Evolutionary conservation across 495 filamentous ascomycete species (phyloP), one percentile per base, ranked within the genome.

Genomic region (Chaetomium fimeti): DNA sequence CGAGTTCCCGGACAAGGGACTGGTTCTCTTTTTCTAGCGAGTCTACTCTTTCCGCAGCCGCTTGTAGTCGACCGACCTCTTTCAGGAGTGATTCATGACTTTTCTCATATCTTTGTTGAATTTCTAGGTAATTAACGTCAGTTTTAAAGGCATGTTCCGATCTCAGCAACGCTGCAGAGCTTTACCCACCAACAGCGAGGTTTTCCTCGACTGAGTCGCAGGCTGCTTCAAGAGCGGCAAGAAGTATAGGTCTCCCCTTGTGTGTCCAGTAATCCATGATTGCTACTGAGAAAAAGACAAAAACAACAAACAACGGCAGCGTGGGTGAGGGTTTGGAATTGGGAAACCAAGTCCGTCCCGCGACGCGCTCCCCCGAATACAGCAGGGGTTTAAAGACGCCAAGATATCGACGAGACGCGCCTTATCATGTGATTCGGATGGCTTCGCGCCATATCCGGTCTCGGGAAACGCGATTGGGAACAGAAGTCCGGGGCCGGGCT

Each of bases 241-340:
- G 66, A 22, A 83, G 67, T 52, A 71, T 71, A 51, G 74, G 73
- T 51, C 71, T 74, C 40, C 77, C 80, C 28, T 66, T 74, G 43
- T 59, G 58, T 40, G 75, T 65, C 79, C 78, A 81, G 57, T 65
- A 74, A 8, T 72, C 74, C 78, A 78, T 82, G 24, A 25, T 62
- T 8, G 3, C 16, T 0, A 1, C 16, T 13, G 16, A 52, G 13
- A 51, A 9, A 47, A 49, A 43, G 25, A 36, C 16, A 60, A n/a
- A n/a, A 2, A 24, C 12, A 18, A 18, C 25, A 20, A 18, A 32
- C 22, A 22, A 28, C 0, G 2, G 9, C 16, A 13, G 28, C 12
- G 25, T 47, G 15, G 32, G 32, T 16, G 15, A 43, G 40, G 16
- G 40, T 11, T 18, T 18, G n/a, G n/a, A n/a, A 49, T 20, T 49